Percentiles rank a stretch among this genome's conserved stretches.
Evolutionary conservation across 495 filamentous ascomycete species (phyloP).

Genomic region (Aspergillus coremiiformis): DNA sequence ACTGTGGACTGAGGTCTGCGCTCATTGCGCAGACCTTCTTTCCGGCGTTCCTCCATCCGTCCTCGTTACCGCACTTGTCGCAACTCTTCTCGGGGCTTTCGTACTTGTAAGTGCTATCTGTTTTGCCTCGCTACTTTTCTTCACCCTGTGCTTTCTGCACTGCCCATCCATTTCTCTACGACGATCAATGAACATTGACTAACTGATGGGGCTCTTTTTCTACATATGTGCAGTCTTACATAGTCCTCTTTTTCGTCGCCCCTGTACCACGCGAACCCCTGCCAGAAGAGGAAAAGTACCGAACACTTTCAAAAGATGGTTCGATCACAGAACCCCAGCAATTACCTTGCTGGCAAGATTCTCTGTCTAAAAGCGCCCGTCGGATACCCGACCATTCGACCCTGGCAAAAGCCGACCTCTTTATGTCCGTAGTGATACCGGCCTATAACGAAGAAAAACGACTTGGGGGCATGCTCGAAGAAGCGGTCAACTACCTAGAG

Average conservation of each 20-base stretch:
- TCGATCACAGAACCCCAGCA: conserved; percentile 47
- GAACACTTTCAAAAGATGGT: conserved; percentile 62
- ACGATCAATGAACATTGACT: background rate
- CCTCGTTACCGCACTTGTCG: conserved; percentile 21
- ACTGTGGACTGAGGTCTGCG: conserved; percentile 28
- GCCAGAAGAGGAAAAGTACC: conserved; percentile 80
- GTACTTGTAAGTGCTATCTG: conserved; percentile 30
- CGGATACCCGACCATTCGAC: conserved; percentile 20
- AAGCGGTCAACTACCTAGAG: conserved; percentile 82
- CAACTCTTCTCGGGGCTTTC: conserved; percentile 28
- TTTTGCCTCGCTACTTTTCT: background rate
- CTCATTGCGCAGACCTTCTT: conserved; percentile 27
- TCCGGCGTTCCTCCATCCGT: conserved; percentile 26
- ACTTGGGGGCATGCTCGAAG: conserved; percentile 74
- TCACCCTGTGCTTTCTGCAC: background rate
- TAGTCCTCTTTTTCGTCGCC: conserved; percentile 63
- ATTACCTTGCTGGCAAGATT: conserved; percentile 80
- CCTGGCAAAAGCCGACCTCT: conserved; percentile 48
- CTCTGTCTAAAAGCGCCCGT: conserved; percentile 40
- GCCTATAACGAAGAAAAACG: conserved; percentile 91
- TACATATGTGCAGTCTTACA: conserved; percentile 50
- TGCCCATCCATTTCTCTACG: background rate
- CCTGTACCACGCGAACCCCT: conserved; percentile 69
- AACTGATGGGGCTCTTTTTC: conserved; percentile 3
- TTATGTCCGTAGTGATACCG: conserved; percentile 84